phyloP scores from a whole-genome alignment of 23 red algal genomes.

The Gracilaria domingensis region DNA sequence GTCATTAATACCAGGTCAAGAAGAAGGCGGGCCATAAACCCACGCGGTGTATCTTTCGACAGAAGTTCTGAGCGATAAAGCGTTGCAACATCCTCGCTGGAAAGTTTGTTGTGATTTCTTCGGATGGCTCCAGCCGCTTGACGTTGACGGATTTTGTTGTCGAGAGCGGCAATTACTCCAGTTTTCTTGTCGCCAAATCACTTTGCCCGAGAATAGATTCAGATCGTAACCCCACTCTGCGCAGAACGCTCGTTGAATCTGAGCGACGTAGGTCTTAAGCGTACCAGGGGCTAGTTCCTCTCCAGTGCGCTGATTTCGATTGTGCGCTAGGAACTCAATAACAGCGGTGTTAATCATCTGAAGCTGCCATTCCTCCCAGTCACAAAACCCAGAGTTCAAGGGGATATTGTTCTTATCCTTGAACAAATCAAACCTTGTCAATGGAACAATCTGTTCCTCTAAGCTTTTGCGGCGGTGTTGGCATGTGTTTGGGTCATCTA shows the following conservation, averaged over 20 bases:
- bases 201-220: background rate
- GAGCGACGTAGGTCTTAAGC: background rate
- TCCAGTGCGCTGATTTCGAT: background rate
- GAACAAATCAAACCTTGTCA: too few species aligned
- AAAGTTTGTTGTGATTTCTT: slow-evolving; percentile 11
- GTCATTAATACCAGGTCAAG: background rate
- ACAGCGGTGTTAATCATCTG: background rate
- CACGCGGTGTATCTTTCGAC: background rate
- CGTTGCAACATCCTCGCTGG: background rate
- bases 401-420: too few species aligned
- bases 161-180: background rate
- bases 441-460: too few species aligned
- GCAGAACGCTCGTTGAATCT: background rate
- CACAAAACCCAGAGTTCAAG: too few species aligned
- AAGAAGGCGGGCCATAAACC: background rate
- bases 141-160: slow-evolving; percentile 4
- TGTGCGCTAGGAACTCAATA: background rate
- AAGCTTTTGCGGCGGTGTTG: too few species aligned
- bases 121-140: background rate
- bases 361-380: too few species aligned
- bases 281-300: background rate
- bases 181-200: background rate
- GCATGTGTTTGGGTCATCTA: too few species aligned
- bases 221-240: slow-evolving; percentile 7
- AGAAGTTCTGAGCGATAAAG: background rate